These are phyloP conservation scores for Boletus calvinii DNA, from an alignment of 1,284 basidiomycete species.

Conservation along the genomic window DNA sequence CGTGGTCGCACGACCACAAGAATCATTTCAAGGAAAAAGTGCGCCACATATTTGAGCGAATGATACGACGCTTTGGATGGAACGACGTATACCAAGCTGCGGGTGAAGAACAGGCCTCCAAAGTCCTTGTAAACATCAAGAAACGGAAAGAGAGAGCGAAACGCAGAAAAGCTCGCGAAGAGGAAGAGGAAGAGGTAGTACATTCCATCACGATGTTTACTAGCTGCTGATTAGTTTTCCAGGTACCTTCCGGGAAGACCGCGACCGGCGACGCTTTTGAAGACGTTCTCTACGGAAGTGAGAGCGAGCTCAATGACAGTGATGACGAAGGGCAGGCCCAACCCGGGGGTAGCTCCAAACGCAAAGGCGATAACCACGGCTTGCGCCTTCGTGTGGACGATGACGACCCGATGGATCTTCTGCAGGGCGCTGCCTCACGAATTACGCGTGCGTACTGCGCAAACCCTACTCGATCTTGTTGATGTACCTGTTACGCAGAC, in stretches of 20 bases:
- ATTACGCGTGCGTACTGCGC: slow-evolving; percentile 63
- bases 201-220: neutral
- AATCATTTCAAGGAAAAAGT: slow-evolving; percentile 99
- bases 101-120: slow-evolving; percentile 71
- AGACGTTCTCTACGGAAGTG: slow-evolving; percentile 92
- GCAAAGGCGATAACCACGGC: slow-evolving; percentile 41
- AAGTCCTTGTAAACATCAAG: slow-evolving; percentile 51
- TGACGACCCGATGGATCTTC: slow-evolving; percentile 94
- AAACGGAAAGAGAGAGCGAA: slow-evolving; percentile 81
- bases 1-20: slow-evolving; percentile 96
- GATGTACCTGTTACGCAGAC: slow-evolving; percentile 40
- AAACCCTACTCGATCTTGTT: neutral
- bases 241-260: slow-evolving; percentile 46
- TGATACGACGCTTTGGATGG: slow-evolving; percentile 90
- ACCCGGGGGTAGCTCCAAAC: slow-evolving; percentile 36
- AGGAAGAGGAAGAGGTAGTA: slow-evolving; percentile 51
- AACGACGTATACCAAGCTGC: slow-evolving; percentile 79
- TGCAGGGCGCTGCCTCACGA: slow-evolving; percentile 79
- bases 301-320: slow-evolving; percentile 79
- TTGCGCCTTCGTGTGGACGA: slow-evolving; percentile 83
- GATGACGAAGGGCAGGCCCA: slow-evolving; percentile 57
- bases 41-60: slow-evolving; percentile 94
- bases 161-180: slow-evolving; percentile 60
- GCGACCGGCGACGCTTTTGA: slow-evolving; percentile 87
- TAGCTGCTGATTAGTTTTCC: slow-evolving; percentile 9